Evolutionary conservation across 2,329 filamentous ascomycete species (phyloP).

Genomic region (Diaporthe ilicicola): DNA sequence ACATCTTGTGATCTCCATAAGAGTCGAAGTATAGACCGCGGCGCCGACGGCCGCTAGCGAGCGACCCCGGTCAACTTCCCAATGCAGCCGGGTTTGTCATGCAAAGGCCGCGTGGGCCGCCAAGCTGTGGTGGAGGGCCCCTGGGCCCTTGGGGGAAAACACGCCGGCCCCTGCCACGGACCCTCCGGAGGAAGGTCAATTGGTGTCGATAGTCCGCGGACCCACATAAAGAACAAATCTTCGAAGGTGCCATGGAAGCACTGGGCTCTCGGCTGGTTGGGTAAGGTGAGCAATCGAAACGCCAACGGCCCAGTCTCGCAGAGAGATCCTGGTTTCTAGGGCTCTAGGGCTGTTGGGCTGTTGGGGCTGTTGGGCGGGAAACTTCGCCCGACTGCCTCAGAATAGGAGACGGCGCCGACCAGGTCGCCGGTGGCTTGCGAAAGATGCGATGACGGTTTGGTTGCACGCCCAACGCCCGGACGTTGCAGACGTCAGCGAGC

Average conservation of each 20-base stretch:
- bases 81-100: conserved; percentile 53
- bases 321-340: conserved; percentile 10
- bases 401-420: conserved; percentile 21
- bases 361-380: conserved; percentile 26
- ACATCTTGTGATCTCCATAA: conserved; percentile 44
- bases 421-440: conserved; percentile 2
- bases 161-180: conserved; percentile 41
- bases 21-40: conserved; percentile 48
- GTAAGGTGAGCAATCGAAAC: conserved; percentile 32
- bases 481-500: conserved; percentile 24
- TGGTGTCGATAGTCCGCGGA: conserved; percentile 31
- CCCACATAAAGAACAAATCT: conserved; percentile 54
- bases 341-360: not conserved
- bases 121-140: conserved; percentile 2
- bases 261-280: conserved; percentile 30
- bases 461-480: conserved; percentile 21
- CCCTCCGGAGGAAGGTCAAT: conserved; percentile 38
- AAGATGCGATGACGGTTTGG: conserved; percentile 22
- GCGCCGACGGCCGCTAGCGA: conserved; percentile 41
- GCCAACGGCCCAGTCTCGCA: conserved; percentile 4
- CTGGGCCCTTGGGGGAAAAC: conserved; percentile 8
- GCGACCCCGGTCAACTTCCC: conserved; percentile 53
- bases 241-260: conserved; percentile 48
- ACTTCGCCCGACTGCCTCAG: conserved; percentile 28
- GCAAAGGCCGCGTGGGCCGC: conserved; percentile 47